Conservation (phyloP, 257 asterid genomes). For the Verbascum thapsus region DNA sequence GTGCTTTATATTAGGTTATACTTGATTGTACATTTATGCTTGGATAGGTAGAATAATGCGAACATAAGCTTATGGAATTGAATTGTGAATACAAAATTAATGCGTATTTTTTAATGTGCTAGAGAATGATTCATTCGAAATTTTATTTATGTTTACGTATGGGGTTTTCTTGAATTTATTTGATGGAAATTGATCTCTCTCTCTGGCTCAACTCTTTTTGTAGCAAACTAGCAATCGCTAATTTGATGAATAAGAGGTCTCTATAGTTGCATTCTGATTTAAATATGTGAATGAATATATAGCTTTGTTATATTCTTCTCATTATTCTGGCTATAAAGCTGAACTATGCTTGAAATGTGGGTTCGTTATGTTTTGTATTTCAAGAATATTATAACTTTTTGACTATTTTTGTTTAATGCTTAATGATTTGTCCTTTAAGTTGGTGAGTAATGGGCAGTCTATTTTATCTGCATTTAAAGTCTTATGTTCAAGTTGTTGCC, state of each 20-base stretch:
- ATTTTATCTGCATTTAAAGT: conserved; percentile 21
- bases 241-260: conserved; percentile 14
- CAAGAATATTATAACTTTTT: neutral
- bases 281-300: neutral
- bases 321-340: conserved; percentile 1
- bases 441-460: conserved; percentile 6
- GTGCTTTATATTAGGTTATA: conserved; percentile 20
- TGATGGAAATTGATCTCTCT: conserved; percentile 14
- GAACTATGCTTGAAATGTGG: neutral
- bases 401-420: conserved; percentile 1
- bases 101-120: neutral
- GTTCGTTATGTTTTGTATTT: neutral
- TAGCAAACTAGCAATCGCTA: conserved; percentile 8
- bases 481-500: conserved; percentile 7
- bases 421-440: conserved; percentile 3
- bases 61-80: conserved; percentile 12
- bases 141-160: neutral
- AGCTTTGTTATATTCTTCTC: neutral
- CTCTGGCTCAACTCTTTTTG: conserved; percentile 1
- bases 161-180: conserved; percentile 10
- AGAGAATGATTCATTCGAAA: conserved; percentile 3
- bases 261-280: conserved; percentile 3
- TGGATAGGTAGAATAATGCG: neutral
- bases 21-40: conserved; percentile 18
- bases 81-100: neutral